Evolutionary conservation across 768 basidiomycete genomes (phyloP).

Genomic region (Exsudoporus frostii): DNA sequence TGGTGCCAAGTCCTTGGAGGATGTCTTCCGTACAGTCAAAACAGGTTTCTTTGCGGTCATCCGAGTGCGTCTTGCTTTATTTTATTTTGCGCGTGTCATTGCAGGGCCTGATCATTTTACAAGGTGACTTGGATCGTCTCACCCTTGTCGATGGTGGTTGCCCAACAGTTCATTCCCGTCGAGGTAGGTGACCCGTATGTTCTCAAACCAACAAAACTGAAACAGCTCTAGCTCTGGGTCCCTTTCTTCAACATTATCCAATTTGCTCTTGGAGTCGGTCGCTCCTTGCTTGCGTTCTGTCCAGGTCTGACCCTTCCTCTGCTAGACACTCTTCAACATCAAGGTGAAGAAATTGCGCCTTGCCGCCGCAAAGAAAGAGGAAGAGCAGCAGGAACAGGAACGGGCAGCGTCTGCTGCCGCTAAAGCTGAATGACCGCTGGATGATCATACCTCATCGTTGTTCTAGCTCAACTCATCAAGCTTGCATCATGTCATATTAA

Average conservation of each 20-base stretch:
- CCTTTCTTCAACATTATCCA: constrained; percentile 81
- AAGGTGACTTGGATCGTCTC: constrained; percentile 81
- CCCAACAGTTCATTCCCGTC: constrained; percentile 75
- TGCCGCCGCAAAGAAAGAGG: constrained; percentile 51
- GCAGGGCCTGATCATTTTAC: neutral
- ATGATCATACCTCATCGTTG: constrained; percentile 13
- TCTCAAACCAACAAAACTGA: constrained; percentile 1
- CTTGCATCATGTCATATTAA: constrained; percentile 6
- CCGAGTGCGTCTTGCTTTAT: constrained; percentile 45
- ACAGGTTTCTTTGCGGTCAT: constrained; percentile 73
- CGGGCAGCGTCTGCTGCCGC: constrained; percentile 20
- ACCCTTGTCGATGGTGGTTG: constrained; percentile 68
- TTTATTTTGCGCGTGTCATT: neutral
- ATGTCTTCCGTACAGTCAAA: constrained; percentile 65
- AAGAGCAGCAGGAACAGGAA: constrained; percentile 35
- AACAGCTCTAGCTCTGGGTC: constrained; percentile 66
- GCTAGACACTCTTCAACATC: constrained; percentile 70
- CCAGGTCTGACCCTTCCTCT: neutral
- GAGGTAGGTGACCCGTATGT: constrained; percentile 46
- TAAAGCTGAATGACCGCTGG: constrained; percentile 16
- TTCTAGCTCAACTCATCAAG: neutral
- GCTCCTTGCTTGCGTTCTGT: constrained; percentile 1
- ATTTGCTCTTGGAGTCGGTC: constrained; percentile 70
- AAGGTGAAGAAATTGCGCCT: constrained; percentile 62
- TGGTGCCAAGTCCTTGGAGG: constrained; percentile 65